Conservation (phyloP, 495 filamentous ascomycete species). For the Podospora anserina region DNA sequence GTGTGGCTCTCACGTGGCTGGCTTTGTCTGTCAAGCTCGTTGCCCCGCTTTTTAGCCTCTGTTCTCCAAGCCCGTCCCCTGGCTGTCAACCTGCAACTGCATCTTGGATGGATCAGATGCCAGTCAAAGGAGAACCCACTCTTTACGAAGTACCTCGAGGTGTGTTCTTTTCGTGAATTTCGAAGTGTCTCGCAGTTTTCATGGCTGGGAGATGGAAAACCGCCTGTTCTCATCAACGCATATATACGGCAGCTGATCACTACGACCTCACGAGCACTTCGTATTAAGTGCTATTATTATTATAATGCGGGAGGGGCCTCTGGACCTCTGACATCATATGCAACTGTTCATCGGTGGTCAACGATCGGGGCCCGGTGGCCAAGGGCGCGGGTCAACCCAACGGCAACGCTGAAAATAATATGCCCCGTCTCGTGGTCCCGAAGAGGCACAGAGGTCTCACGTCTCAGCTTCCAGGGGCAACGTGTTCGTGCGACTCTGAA, state of each 20-base stretch:
- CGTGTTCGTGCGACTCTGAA: neutral
- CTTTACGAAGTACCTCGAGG: neutral
- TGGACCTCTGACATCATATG: conserved; percentile 4
- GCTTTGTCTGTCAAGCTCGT: neutral
- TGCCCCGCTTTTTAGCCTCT: neutral
- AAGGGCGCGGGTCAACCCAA: neutral
- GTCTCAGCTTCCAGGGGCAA: conserved; percentile 3
- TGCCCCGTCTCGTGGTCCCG: neutral
- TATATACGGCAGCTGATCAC: neutral
- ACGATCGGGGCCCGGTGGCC: neutral
- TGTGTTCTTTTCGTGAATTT: neutral
- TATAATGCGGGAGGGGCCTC: neutral
- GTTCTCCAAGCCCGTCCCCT: neutral
- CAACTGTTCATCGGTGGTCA: neutral
- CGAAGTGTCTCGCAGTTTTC: neutral
- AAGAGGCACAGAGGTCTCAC: conserved; percentile 2
- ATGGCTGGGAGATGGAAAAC: too few relatives aligned
- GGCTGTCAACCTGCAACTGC: neutral
- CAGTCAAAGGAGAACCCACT: neutral
- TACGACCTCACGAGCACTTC: neutral
- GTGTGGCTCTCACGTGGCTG: neutral
- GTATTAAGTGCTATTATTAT: neutral
- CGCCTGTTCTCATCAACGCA: neutral
- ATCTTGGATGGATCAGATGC: neutral
- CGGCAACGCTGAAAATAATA: conserved; percentile 1